Evolutionary conservation across 257 asterid genomes (phyloP), one percentile per base, ranked within the genome.

Genomic region (Nicotiana attenuata): DNA sequence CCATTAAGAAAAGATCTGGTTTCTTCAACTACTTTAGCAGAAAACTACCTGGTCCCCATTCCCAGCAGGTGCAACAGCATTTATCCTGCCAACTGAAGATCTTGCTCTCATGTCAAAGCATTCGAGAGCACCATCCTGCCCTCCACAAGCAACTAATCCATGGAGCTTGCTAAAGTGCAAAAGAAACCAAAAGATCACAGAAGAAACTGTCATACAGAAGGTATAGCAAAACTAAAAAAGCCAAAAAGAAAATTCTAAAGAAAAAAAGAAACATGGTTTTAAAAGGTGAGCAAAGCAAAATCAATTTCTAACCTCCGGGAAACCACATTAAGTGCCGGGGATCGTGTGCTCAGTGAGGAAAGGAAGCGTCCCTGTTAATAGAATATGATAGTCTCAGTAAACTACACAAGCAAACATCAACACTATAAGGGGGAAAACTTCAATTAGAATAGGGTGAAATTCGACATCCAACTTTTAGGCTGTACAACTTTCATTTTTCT

Each of bases 41-140:
- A 57, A 28, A 50, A 80, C 50, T 90, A 96, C 98, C 97, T 90
- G 94, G 79, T 91, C 92, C 68, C 81, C 67, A 50, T 91, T 96
- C 83, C 92, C 97, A 83, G 91, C 86, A 79, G 90, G 52, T n/a
- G 93, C 89, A 81, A 84, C 92, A 63, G 86, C 94, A 64, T 94
- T 87, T 86, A 96, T 87, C 87, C 97, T 91, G 65, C 95, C 99
- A 88, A 92, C 89, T 26, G 99, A 94, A 82, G 97, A 92, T 86
- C 89, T 96, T n/a, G 93, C 87, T 88, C 99, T 89, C 88, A 78
- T 86, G 82, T 96, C 99, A 91, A 96, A 94, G 89, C 98, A 96
- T 89, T 96, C 97, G 19, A 94, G 90, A 60, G 94, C 95, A 79
- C 99, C 98, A 85, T 96, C 99, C 75, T 94, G 97, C 83, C 99